A percentile compares a stretch with the other conserved stretches of the same genome.
phyloP scores from a whole-genome alignment of 495 filamentous ascomycete species.

The Aspergillus steynii region DNA sequence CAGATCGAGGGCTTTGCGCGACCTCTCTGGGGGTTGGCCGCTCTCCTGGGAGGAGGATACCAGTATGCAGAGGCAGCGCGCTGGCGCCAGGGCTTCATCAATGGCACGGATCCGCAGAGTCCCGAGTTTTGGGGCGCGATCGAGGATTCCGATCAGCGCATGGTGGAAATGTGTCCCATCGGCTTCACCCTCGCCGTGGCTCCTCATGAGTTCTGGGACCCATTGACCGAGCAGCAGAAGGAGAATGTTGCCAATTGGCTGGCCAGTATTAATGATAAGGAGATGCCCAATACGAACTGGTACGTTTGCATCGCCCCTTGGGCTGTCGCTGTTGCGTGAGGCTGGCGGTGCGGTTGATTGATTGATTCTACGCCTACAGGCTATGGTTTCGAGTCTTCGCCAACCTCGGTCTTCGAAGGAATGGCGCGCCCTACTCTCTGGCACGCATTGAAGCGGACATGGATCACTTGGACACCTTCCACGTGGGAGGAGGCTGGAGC shows the following conservation, averaged over 20 bases:
- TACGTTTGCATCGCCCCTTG: constrained; percentile 16
- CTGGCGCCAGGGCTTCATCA: constrained; percentile 67
- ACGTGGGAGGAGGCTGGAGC: constrained; percentile 76
- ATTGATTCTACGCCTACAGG: constrained; percentile 11
- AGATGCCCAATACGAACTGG: constrained; percentile 65
- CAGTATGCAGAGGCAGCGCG: constrained; percentile 60
- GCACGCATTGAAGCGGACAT: constrained; percentile 70
- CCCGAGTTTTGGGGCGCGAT: constrained; percentile 74
- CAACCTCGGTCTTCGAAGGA: constrained; percentile 72
- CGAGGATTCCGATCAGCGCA: constrained; percentile 74
- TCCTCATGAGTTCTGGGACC: constrained; percentile 63
- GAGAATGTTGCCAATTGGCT: constrained; percentile 67
- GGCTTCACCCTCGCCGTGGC: constrained; percentile 65
- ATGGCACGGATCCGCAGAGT: constrained; percentile 64
- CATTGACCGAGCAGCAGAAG: constrained; percentile 57
- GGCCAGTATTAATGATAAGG: constrained; percentile 71
- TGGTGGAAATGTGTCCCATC: constrained; percentile 82
- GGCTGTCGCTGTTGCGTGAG: background rate
- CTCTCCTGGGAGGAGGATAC: constrained; percentile 64
- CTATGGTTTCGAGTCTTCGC: constrained; percentile 84
- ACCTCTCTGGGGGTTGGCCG: constrained; percentile 73
- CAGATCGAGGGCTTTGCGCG: constrained; percentile 76
- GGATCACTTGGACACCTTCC: constrained; percentile 75
- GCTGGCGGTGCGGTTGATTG: background rate
- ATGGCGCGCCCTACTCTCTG: constrained; percentile 65